These are phyloP conservation scores for Tulasnella sp. DNA, from an alignment of 768 basidiomycete species.

Conservation along the genomic window DNA sequence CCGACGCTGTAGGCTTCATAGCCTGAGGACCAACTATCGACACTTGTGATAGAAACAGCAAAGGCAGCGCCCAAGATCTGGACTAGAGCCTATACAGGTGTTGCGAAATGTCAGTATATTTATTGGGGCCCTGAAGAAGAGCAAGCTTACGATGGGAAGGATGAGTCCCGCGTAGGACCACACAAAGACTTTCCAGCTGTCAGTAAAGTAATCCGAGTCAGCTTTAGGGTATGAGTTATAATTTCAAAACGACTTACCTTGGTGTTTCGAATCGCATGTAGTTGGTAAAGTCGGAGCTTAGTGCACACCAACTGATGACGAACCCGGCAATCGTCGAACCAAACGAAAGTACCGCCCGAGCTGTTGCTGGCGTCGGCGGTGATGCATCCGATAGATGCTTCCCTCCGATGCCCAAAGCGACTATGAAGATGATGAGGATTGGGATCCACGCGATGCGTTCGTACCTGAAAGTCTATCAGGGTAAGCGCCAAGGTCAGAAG, in stretches of 20 bases:
- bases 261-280: slow-evolving; percentile 52
- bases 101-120: neutral
- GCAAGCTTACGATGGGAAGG: slow-evolving; percentile 39
- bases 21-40: slow-evolving; percentile 34
- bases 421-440: slow-evolving; percentile 56
- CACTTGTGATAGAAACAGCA: slow-evolving; percentile 40
- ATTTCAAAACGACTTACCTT: slow-evolving; percentile 29
- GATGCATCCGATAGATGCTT: slow-evolving; percentile 44
- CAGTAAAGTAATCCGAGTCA: slow-evolving; percentile 10
- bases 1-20: slow-evolving; percentile 47
- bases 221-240: neutral
- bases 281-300: slow-evolving; percentile 64
- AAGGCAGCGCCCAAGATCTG: slow-evolving; percentile 60
- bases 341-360: slow-evolving; percentile 46
- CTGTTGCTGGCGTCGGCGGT: slow-evolving; percentile 42
- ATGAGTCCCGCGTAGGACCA: slow-evolving; percentile 58
- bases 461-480: slow-evolving; percentile 35
- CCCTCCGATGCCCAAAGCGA: slow-evolving; percentile 62
- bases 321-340: slow-evolving; percentile 64
- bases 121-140: neutral
- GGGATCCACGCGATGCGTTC: slow-evolving; percentile 71
- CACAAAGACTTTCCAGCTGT: slow-evolving; percentile 47
- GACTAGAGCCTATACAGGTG: slow-evolving; percentile 25
- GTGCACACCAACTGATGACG: slow-evolving; percentile 46
- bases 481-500: neutral